Evolutionary conservation across 208 protist species (phyloP).

Genomic region (Hexamita inflata): DNA sequence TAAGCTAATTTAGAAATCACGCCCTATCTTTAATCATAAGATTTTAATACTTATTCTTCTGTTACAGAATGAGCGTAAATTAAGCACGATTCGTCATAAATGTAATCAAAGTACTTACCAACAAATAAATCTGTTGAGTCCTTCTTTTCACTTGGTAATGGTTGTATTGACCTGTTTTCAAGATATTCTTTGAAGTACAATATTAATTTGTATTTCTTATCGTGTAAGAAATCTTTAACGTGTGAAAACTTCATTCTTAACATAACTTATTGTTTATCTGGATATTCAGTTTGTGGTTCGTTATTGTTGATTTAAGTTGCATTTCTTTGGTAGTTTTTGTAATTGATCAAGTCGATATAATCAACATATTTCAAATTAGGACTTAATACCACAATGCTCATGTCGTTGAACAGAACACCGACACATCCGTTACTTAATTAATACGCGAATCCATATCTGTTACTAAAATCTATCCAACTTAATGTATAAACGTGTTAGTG

Average conservation of each 20-base stretch:
- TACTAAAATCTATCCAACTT: conserved; percentile 16
- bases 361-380: neutral
- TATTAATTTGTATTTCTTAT: conserved; percentile 22
- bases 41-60: neutral
- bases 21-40: neutral
- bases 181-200: conserved; percentile 17
- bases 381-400: neutral
- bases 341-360: neutral
- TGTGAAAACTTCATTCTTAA: neutral
- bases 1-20: neutral
- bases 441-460: conserved; percentile 23
- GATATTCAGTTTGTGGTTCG: neutral
- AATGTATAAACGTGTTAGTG: neutral
- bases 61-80: neutral
- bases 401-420: conserved; percentile 26
- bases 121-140: neutral
- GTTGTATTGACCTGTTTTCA: conserved; percentile 5
- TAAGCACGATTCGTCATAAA: neutral
- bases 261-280: neutral
- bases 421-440: conserved; percentile 15
- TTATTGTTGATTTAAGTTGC: neutral
- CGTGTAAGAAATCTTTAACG: neutral
- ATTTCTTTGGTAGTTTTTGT: neutral
- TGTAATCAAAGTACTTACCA: neutral
- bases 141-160: neutral